Conservation (phyloP, 176 grass and related monocot species). For the Typha latifolia region DNA sequence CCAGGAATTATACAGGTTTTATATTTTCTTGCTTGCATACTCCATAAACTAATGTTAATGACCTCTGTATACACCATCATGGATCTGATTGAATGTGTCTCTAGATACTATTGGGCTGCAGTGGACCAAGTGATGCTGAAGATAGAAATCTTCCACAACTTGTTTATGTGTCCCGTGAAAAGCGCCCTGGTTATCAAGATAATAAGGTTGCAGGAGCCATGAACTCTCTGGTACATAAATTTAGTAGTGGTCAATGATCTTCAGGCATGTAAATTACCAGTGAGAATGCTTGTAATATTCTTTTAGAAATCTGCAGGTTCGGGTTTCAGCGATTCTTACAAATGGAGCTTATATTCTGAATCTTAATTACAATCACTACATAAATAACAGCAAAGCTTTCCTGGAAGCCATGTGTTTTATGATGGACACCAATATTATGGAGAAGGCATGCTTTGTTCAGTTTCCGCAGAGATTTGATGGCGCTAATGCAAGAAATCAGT, state of each 20-base stretch:
- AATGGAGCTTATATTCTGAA: constrained; percentile 52
- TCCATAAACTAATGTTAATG: background rate
- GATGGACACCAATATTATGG: constrained; percentile 29
- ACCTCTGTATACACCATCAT: background rate
- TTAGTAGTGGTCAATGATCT: too few species aligned
- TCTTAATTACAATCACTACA: constrained; percentile 41
- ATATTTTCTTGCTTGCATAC: constrained; percentile 1
- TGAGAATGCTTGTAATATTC: background rate
- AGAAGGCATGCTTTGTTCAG: constrained; percentile 53
- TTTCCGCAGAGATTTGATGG: constrained; percentile 37
- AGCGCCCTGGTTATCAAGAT: background rate
- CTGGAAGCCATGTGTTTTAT: constrained; percentile 55
- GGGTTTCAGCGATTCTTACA: constrained; percentile 47
- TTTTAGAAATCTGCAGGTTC: constrained; percentile 24
- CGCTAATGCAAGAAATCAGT: background rate
- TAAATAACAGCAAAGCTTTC: constrained; percentile 39
- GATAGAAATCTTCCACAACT: background rate
- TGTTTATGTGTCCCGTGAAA: too few species aligned
- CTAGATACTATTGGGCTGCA: background rate
- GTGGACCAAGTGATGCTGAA: background rate
- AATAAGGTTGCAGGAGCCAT: background rate
- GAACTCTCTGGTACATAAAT: background rate
- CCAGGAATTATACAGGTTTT: constrained; percentile 4
- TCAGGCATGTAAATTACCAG: background rate
- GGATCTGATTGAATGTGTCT: background rate